phyloP scores from a whole-genome alignment of 208 protist genomes.

The Wallacemonas collosoma region DNA sequence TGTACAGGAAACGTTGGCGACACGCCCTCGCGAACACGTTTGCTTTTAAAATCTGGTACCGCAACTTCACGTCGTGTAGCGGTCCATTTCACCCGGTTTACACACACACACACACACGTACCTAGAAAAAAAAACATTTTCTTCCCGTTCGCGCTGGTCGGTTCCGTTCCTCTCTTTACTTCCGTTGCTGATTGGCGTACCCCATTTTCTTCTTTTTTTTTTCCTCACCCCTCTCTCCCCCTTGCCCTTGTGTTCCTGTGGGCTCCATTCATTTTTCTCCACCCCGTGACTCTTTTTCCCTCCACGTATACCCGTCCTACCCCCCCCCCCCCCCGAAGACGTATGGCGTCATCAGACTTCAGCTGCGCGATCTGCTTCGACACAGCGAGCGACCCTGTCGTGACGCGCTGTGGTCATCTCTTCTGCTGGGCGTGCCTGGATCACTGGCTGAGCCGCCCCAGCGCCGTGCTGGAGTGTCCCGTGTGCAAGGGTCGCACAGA shows the following conservation, averaged over 20 bases:
- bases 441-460: slow-evolving; percentile 58
- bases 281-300: slow-evolving; percentile 4
- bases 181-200: neutral
- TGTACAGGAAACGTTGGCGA: too few relatives aligned
- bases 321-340: neutral
- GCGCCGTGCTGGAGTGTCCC: slow-evolving; percentile 60
- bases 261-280: neutral
- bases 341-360: slow-evolving; percentile 51
- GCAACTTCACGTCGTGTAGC: too few relatives aligned
- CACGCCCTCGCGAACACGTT: too few relatives aligned
- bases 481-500: slow-evolving; percentile 82
- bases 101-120: neutral
- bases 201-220: slow-evolving; percentile 6
- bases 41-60: too few relatives aligned
- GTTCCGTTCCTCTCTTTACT: slow-evolving; percentile 1
- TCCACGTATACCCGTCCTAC: neutral
- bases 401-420: slow-evolving; percentile 85
- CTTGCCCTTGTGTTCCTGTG: neutral
- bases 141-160: neutral
- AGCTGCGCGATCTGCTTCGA: slow-evolving; percentile 85
- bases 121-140: neutral
- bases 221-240: slow-evolving; percentile 2
- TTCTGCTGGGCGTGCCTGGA: slow-evolving; percentile 88
- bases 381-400: slow-evolving; percentile 66
- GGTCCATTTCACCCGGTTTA: too few relatives aligned